Evolutionary conservation across 768 basidiomycete species (phyloP).

Genomic region (Mrakia frigida): DNA sequence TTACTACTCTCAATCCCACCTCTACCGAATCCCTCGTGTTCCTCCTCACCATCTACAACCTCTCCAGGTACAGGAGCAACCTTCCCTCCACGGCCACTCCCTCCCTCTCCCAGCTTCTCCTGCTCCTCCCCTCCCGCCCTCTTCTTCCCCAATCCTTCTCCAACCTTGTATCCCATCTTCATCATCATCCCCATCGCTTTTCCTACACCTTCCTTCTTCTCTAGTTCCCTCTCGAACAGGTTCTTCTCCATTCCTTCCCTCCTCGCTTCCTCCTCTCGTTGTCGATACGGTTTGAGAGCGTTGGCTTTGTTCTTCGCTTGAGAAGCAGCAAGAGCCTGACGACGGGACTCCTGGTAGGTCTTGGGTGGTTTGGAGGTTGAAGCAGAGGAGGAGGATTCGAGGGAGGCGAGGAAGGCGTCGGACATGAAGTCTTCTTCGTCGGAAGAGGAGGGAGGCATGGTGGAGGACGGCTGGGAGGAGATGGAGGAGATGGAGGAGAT

Average conservation of each 20-base stretch:
- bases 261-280: constrained; percentile 63
- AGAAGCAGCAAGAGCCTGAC: constrained; percentile 57
- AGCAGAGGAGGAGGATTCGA: constrained; percentile 43
- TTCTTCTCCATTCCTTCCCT: constrained; percentile 68
- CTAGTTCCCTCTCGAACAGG: constrained; percentile 70
- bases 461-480: too few species aligned
- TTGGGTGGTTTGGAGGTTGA: constrained; percentile 45
- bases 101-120: constrained; percentile 14
- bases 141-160: constrained; percentile 49
- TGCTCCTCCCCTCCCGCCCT: not conserved
- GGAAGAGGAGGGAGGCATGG: not conserved
- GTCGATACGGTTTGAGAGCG: constrained; percentile 51
- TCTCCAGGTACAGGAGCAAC: not conserved
- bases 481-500: too few species aligned
- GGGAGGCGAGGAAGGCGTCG: constrained; percentile 65
- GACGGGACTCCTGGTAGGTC: constrained; percentile 67
- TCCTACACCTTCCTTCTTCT: constrained; percentile 48
- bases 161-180: constrained; percentile 88
- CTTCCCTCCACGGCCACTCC: not conserved
- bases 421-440: constrained; percentile 83
- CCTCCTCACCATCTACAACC: not conserved
- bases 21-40: not conserved
- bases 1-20: constrained; percentile 23
- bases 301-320: constrained; percentile 65
- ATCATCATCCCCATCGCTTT: constrained; percentile 86